phyloP scores from a whole-genome alignment of 768 basidiomycete species.

The Cystoderma amianthinum region DNA sequence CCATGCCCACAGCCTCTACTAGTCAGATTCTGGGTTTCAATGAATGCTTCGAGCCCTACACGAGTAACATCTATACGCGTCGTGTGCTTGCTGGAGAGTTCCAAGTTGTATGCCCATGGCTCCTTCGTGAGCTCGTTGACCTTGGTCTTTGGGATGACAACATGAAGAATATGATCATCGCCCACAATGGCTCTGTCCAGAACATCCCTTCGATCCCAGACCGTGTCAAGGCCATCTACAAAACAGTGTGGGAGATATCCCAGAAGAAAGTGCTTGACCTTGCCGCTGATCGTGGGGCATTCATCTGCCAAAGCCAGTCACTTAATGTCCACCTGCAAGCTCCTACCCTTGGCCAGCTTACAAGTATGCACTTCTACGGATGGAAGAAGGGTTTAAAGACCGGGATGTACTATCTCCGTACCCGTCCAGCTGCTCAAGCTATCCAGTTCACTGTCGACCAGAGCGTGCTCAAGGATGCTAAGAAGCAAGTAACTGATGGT shows the following conservation, averaged over 20 bases:
- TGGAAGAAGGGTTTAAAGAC: conserved; percentile 99
- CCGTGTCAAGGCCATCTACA: conserved; percentile 96
- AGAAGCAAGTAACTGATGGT: conserved; percentile 30
- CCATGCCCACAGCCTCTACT: conserved; percentile 99
- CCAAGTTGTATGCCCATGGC: conserved; percentile 98
- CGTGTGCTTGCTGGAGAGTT: conserved; percentile 99
- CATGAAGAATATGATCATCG: conserved; percentile 99
- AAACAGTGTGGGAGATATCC: conserved; percentile 99
- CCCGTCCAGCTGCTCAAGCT: conserved; percentile 89
- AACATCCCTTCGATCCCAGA: conserved; percentile 85
- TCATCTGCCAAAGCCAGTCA: conserved; percentile 94
- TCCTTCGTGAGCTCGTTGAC: conserved; percentile 95
- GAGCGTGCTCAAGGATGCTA: conserved; percentile 60
- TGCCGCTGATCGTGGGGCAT: conserved; percentile 97
- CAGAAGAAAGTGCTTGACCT: conserved; percentile 99
- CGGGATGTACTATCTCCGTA: conserved; percentile 96
- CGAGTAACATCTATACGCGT: conserved; percentile 97
- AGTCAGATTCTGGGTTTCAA: conserved; percentile 98
- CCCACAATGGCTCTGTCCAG: conserved; percentile 86
- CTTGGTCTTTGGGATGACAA: conserved; percentile 94
- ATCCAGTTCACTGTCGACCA: conserved; percentile 98
- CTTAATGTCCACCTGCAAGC: conserved; percentile 89
- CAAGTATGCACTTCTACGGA: conserved; percentile 98
- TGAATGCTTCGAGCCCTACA: conserved; percentile 99
- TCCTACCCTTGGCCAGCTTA: conserved; percentile 88